Evolutionary conservation across 169 alveolate genomes (phyloP).

Genomic region (Plasmodium malariae): DNA sequence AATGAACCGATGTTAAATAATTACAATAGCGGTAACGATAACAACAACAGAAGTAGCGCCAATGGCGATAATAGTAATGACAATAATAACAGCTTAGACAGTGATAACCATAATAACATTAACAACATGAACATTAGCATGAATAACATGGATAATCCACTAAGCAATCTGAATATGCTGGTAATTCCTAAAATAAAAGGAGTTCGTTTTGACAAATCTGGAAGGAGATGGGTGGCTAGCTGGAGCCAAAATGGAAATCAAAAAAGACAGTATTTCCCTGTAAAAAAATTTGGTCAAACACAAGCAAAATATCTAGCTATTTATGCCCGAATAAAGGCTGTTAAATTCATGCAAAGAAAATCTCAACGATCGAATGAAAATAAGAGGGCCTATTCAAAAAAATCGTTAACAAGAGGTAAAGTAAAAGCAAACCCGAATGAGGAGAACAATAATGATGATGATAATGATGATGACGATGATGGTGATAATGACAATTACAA

Average conservation of each 20-base stretch:
- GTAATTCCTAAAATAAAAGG: slow-evolving; percentile 80
- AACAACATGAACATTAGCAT: background rate
- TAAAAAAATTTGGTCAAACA: slow-evolving; percentile 84
- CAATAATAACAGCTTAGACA: background rate
- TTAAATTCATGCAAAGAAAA: slow-evolving; percentile 59
- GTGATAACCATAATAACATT: background rate
- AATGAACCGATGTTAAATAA: background rate
- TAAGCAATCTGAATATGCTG: slow-evolving; percentile 28
- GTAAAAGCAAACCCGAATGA: background rate
- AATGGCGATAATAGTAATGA: background rate
- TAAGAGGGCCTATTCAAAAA: slow-evolving; percentile 16
- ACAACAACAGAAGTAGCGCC: background rate
- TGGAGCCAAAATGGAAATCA: slow-evolving; percentile 89
- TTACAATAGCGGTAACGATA: background rate
- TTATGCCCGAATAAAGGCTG: slow-evolving; percentile 87
- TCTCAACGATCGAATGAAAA: slow-evolving; percentile 8
- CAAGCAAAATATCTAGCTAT: slow-evolving; percentile 86
- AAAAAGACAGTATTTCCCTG: slow-evolving; percentile 85
- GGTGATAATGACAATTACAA: too few relatives aligned
- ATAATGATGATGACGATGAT: background rate
- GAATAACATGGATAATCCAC: background rate
- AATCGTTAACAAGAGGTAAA: slow-evolving; percentile 8
- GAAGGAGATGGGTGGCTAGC: slow-evolving; percentile 88
- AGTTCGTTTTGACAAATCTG: slow-evolving; percentile 87
- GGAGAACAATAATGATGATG: background rate